Evolutionary conservation across 768 basidiomycete genomes (phyloP).

Genomic region (Cyathus striatus): DNA sequence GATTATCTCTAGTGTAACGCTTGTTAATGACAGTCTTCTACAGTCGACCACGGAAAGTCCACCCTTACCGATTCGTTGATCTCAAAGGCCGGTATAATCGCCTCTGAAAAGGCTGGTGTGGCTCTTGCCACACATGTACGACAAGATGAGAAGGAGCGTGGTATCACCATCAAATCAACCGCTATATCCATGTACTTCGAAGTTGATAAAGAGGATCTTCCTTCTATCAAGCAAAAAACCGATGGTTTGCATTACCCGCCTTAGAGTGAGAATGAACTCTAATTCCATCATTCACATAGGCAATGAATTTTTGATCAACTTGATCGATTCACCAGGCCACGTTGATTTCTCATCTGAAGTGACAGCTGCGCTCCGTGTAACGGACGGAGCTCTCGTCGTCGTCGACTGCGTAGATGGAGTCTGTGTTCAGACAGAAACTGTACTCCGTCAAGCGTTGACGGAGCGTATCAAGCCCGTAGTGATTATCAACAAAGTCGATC

Average conservation of each 20-base stretch:
- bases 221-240: conserved; percentile 90
- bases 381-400: conserved; percentile 98
- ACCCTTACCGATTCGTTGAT: conserved; percentile 98
- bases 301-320: conserved; percentile 97
- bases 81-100: conserved; percentile 99
- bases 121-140: conserved; percentile 96
- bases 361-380: conserved; percentile 98
- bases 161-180: conserved; percentile 99
- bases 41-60: conserved; percentile 99
- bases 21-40: too few relatives aligned
- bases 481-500: conserved; percentile 99
- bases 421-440: conserved; percentile 99
- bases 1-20: too few relatives aligned
- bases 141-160: conserved; percentile 98
- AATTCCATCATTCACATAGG: conserved; percentile 34
- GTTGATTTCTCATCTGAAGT: conserved; percentile 99
- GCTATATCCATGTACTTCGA: conserved; percentile 99
- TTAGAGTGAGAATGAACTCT: conserved; percentile 4
- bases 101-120: conserved; percentile 89
- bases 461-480: conserved; percentile 99
- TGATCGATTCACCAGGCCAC: conserved; percentile 99
- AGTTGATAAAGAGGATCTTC: conserved; percentile 84
- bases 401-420: conserved; percentile 99
- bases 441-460: conserved; percentile 91
- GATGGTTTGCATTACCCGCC: conserved; percentile 48